phyloP scores from a whole-genome alignment of 371 early-diverging fungal genomes.

The Fennellomyces sp. region DNA sequence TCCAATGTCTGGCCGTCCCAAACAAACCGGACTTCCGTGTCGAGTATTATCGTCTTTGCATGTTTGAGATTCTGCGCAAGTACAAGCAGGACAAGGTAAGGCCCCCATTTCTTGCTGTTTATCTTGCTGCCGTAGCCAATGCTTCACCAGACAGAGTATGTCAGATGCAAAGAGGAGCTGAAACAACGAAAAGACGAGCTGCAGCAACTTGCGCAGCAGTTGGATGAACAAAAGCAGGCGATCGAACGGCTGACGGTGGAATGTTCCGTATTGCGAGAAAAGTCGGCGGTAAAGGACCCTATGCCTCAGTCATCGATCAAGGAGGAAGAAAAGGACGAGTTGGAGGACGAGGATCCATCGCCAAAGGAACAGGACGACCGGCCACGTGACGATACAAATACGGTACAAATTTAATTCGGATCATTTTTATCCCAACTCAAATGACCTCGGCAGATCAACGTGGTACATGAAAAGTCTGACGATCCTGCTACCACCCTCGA shows the following conservation, averaged over 20 bases:
- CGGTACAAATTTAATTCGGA: too few species aligned
- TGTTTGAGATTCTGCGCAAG: not conserved
- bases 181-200: not conserved
- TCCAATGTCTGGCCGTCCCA: not conserved
- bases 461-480: not conserved
- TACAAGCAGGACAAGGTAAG: not conserved
- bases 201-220: not conserved
- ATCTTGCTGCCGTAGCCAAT: not conserved
- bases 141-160: not conserved
- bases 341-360: not conserved
- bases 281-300: too few species aligned
- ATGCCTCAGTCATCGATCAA: not conserved
- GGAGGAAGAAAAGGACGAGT: not conserved
- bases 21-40: conserved; percentile 17
- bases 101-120: too few species aligned
- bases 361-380: conserved; percentile 2
- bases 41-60: conserved; percentile 2
- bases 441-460: too few species aligned
- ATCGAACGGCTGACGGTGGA: not conserved
- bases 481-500: not conserved
- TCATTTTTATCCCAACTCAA: too few species aligned
- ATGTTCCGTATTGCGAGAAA: not conserved
- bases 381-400: too few species aligned
- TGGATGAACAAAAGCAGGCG: not conserved
- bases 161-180: not conserved